Conservation (phyloP, 192 early-diverging fungal species). For the Allomyces javanicus region DNA sequence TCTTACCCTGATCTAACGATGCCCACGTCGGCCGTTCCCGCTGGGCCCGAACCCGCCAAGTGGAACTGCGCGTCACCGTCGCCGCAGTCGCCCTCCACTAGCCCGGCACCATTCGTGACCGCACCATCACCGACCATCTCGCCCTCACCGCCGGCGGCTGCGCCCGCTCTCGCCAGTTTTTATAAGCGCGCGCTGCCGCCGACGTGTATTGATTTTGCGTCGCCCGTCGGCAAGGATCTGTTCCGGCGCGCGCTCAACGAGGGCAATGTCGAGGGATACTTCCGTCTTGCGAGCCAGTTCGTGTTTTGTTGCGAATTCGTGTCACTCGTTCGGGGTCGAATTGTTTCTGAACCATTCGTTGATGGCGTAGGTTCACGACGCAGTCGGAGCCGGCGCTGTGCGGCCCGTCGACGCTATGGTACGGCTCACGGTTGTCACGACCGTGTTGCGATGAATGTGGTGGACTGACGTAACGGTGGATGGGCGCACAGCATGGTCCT, state of each 20-base stretch:
- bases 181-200: constrained; percentile 16
- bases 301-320: not conserved
- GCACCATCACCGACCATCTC: too few relatives aligned
- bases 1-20: too few relatives aligned
- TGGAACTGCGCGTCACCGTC: too few relatives aligned
- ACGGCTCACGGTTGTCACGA: too few relatives aligned
- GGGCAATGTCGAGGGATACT: constrained; percentile 15
- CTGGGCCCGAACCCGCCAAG: too few relatives aligned
- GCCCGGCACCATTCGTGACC: too few relatives aligned
- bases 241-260: constrained; percentile 10
- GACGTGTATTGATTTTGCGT: constrained; percentile 16
- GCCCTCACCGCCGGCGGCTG: too few relatives aligned
- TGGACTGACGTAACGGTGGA: not conserved
- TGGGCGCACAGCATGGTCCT: constrained; percentile 10
- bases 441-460: too few relatives aligned
- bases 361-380: constrained; percentile 2
- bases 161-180: constrained; percentile 1
- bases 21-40: too few relatives aligned
- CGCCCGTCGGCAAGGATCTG: constrained; percentile 9
- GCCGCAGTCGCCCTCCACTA: too few relatives aligned
- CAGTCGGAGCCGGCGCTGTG: constrained; percentile 25
- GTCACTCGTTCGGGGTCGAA: too few relatives aligned
- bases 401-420: constrained; percentile 15
- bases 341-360: too few relatives aligned
- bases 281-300: constrained; percentile 15